Percentiles rank a stretch among this genome's conserved stretches.
These are phyloP conservation scores for Kickxella alabastrina DNA, from an alignment of 192 early-diverging fungal genomes.

Conservation along the genomic window DNA sequence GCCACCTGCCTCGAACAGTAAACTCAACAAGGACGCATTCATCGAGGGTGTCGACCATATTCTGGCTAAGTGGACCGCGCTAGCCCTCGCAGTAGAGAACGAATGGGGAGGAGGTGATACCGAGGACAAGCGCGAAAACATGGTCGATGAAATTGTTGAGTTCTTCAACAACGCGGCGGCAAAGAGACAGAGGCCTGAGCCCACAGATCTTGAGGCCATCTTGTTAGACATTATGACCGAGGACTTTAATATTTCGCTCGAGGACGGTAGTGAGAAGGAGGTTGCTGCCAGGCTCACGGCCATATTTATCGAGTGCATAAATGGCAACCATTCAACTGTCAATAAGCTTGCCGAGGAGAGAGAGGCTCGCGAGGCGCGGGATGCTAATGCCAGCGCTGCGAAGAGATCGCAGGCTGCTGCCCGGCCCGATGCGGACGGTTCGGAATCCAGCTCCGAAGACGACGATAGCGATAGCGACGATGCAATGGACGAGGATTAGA, in stretches of 20 bases:
- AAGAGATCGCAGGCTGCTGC: slow-evolving; percentile 17
- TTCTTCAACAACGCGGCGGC: slow-evolving; percentile 52
- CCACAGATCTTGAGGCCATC: slow-evolving; percentile 35
- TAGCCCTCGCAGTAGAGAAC: slow-evolving; percentile 66
- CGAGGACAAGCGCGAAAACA: slow-evolving; percentile 63
- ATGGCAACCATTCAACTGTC: slow-evolving; percentile 32
- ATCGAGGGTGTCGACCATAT: slow-evolving; percentile 61
- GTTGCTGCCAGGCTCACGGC: slow-evolving; percentile 22
- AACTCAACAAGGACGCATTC: slow-evolving; percentile 47
- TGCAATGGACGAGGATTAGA: slow-evolving; percentile 18
- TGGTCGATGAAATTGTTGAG: slow-evolving; percentile 62
- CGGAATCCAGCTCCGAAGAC: slow-evolving; percentile 7
- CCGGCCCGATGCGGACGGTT: neutral
- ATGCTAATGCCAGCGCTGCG: slow-evolving; percentile 7
- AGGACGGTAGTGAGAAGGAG: slow-evolving; percentile 43
- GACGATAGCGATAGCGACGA: slow-evolving; percentile 10
- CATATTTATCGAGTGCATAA: slow-evolving; percentile 36
- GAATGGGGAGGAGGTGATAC: slow-evolving; percentile 68
- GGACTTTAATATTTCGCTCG: slow-evolving; percentile 35
- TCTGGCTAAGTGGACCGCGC: slow-evolving; percentile 65
- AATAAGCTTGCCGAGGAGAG: slow-evolving; percentile 37
- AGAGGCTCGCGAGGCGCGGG: slow-evolving; percentile 20
- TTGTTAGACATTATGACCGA: slow-evolving; percentile 33
- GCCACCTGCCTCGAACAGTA: no score
- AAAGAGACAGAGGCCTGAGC: slow-evolving; percentile 27